These are phyloP conservation scores for Podila clonocystis DNA, from an alignment of 192 early-diverging fungal genomes.

Conservation along the genomic window DNA sequence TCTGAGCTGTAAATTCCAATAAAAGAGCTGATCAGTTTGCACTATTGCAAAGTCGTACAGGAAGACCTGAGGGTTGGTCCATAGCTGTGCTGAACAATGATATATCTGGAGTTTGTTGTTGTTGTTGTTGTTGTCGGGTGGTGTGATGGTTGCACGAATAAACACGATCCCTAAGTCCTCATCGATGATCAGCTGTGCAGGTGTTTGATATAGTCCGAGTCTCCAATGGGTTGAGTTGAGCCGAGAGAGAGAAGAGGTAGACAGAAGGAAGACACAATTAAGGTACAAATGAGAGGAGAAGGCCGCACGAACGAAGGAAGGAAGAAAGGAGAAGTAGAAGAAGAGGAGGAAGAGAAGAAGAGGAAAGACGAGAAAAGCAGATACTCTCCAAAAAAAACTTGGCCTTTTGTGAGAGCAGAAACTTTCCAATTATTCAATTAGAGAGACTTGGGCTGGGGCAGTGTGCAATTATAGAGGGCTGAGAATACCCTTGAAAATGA, in stretches of 20 bases:
- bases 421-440: no score
- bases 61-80: conserved; percentile 24
- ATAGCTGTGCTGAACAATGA: conserved; percentile 4
- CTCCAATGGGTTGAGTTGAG: neutral
- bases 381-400: conserved; percentile 4
- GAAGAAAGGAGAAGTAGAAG: neutral
- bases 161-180: no score
- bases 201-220: no score
- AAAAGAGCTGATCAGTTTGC: neutral
- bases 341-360: conserved; percentile 10
- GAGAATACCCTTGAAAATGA: no score
- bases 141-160: neutral
- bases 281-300: neutral
- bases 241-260: neutral
- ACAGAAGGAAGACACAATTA: neutral
- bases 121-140: neutral
- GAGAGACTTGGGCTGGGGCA: no score
- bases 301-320: neutral
- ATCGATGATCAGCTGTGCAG: no score
- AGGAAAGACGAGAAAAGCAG: neutral
- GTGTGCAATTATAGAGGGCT: no score
- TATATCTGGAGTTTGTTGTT: neutral
- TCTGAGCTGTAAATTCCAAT: neutral
- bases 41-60: neutral
- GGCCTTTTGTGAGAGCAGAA: no score